phyloP scores from a whole-genome alignment of 2,329 filamentous ascomycete genomes.

The Diplodia seriata region DNA sequence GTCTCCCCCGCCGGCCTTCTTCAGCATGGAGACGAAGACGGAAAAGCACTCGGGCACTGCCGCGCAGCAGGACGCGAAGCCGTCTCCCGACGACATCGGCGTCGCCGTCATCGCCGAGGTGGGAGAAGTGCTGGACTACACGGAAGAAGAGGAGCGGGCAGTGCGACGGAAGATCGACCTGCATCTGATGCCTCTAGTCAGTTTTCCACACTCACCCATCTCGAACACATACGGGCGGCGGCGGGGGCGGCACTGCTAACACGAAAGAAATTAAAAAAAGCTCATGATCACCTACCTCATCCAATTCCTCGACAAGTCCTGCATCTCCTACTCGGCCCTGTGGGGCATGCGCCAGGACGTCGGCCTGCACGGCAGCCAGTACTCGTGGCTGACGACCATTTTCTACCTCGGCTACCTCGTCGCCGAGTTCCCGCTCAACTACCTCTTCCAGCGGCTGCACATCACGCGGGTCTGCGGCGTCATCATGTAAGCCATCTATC shows the following conservation, averaged over 20 bases:
- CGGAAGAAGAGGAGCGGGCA: slow-evolving; percentile 58
- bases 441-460: slow-evolving; percentile 32
- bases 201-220: background rate
- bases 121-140: slow-evolving; percentile 42
- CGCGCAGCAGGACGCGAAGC: background rate
- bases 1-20: background rate
- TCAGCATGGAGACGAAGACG: background rate
- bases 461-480: slow-evolving; percentile 49
- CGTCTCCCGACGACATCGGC: background rate
- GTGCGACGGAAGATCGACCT: slow-evolving; percentile 61
- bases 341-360: slow-evolving; percentile 39
- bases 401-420: slow-evolving; percentile 37
- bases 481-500: slow-evolving; percentile 55
- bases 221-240: no score
- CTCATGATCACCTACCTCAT: slow-evolving; percentile 37
- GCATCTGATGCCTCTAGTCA: slow-evolving; percentile 16
- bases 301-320: slow-evolving; percentile 38
- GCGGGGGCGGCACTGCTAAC: background rate
- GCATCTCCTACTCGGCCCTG: slow-evolving; percentile 38
- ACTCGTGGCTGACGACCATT: slow-evolving; percentile 40
- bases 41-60: background rate
- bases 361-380: slow-evolving; percentile 38
- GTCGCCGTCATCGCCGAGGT: slow-evolving; percentile 2
- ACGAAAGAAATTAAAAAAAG: slow-evolving; percentile 24
- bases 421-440: slow-evolving; percentile 29